These are phyloP conservation scores for Hirschfeldia incana DNA, from an alignment of 345 rosid genomes.

Conservation along the genomic window DNA sequence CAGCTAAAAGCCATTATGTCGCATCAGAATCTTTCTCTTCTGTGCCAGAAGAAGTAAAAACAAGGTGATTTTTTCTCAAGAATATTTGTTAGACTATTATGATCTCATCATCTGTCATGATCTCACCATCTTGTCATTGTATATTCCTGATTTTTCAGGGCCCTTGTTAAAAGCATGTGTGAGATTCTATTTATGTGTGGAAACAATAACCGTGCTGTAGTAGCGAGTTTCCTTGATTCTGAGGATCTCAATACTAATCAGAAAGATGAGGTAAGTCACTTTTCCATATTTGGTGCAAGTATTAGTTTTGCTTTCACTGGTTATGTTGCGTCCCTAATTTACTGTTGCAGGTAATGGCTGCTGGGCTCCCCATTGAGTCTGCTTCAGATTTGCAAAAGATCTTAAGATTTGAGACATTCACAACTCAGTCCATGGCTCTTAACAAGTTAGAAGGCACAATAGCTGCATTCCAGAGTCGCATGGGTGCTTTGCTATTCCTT, in stretches of 20 bases:
- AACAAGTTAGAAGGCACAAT: conserved; percentile 58
- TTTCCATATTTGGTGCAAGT: conserved; percentile 17
- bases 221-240: conserved; percentile 53
- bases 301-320: neutral
- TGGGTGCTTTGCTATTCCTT: conserved; percentile 95
- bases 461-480: conserved; percentile 81
- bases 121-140: conserved; percentile 21
- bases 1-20: conserved; percentile 43
- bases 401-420: conserved; percentile 62
- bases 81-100: conserved; percentile 9
- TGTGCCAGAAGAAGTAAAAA: conserved; percentile 65
- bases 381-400: conserved; percentile 77
- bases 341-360: conserved; percentile 50
- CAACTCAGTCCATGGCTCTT: conserved; percentile 53
- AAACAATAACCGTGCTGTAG: conserved; percentile 61
- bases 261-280: conserved; percentile 59
- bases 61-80: conserved; percentile 56
- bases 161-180: conserved; percentile 85
- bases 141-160: conserved; percentile 46
- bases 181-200: conserved; percentile 94
- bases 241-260: conserved; percentile 40
- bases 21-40: conserved; percentile 58
- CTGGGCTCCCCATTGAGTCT: conserved; percentile 71
- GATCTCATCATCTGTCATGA: conserved; percentile 12
- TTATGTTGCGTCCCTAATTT: neutral